Evolutionary conservation across 2,329 filamentous ascomycete genomes (phyloP).

Genomic region (Venturia aucupariae): DNA sequence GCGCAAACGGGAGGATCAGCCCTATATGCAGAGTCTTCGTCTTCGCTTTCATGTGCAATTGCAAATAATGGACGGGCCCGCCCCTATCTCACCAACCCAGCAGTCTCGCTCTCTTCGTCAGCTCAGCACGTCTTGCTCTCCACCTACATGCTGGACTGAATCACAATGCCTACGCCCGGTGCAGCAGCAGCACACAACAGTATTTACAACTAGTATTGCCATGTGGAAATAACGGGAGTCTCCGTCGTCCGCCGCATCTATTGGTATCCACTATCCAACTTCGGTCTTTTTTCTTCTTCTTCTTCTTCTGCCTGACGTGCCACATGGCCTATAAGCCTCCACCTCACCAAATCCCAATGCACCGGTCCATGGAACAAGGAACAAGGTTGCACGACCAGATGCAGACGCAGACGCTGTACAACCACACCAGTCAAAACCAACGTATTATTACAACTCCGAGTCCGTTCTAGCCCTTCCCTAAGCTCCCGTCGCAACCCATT

Average conservation of each 20-base stretch:
- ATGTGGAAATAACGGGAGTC: too few species aligned
- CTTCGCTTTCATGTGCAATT: too few species aligned
- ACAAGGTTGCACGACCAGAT: background rate
- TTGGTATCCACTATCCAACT: background rate
- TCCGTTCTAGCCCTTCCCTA: too few species aligned
- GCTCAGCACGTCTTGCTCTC: background rate
- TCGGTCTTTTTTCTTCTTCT: background rate
- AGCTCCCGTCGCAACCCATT: too few species aligned
- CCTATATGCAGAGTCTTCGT: too few species aligned
- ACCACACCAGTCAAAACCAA: too few species aligned
- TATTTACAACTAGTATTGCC: too few species aligned
- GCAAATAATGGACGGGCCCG: too few species aligned
- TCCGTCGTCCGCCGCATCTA: background rate
- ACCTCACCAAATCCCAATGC: background rate
- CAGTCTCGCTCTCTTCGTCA: background rate
- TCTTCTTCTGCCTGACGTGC: background rate
- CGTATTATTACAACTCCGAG: too few species aligned
- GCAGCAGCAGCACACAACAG: background rate
- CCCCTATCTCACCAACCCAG: too few species aligned
- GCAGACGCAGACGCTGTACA: background rate
- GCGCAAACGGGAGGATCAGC: too few species aligned
- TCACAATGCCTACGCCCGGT: background rate
- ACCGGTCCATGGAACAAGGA: background rate
- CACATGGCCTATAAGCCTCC: background rate
- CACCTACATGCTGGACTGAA: too few species aligned